phyloP scores from a whole-genome alignment of 352 stramenopile genomes.

The Phytophthora multivora region DNA sequence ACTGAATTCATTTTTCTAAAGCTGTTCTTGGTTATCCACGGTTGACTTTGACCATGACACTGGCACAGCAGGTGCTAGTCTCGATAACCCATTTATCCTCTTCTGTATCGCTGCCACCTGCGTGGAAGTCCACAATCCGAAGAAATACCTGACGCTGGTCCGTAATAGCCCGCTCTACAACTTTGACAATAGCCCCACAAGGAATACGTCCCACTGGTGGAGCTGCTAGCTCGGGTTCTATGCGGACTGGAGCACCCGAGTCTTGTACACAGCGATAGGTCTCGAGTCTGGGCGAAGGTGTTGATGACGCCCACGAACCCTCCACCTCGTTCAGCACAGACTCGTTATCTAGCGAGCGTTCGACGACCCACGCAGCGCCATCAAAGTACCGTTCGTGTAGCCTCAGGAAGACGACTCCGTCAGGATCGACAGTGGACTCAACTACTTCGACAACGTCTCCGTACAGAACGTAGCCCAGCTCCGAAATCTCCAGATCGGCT shows the following conservation, averaged over 20 bases:
- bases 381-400: conserved; percentile 78
- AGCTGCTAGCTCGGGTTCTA: conserved; percentile 60
- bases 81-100: conserved; percentile 68
- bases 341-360: conserved; percentile 79
- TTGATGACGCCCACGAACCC: conserved; percentile 39
- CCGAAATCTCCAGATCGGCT: conserved; percentile 57
- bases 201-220: conserved; percentile 60
- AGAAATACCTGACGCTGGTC: conserved; percentile 74
- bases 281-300: conserved; percentile 5
- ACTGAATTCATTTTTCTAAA: neutral
- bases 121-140: conserved; percentile 24
- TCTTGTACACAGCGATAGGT: conserved; percentile 77
- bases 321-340: conserved; percentile 72
- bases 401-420: conserved; percentile 68
- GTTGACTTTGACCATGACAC: conserved; percentile 63
- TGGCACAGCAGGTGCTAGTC: conserved; percentile 79
- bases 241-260: conserved; percentile 58
- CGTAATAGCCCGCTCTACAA: conserved; percentile 62
- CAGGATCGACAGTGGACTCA: conserved; percentile 39
- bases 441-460: conserved; percentile 80
- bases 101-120: neutral
- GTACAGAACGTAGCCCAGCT: conserved; percentile 79
- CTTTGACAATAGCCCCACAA: conserved; percentile 57
- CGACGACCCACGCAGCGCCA: conserved; percentile 66
- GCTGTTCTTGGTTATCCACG: neutral